Evolutionary conservation across 1,284 basidiomycete species (phyloP).

Genomic region (Sanguinoderma infundibulare): DNA sequence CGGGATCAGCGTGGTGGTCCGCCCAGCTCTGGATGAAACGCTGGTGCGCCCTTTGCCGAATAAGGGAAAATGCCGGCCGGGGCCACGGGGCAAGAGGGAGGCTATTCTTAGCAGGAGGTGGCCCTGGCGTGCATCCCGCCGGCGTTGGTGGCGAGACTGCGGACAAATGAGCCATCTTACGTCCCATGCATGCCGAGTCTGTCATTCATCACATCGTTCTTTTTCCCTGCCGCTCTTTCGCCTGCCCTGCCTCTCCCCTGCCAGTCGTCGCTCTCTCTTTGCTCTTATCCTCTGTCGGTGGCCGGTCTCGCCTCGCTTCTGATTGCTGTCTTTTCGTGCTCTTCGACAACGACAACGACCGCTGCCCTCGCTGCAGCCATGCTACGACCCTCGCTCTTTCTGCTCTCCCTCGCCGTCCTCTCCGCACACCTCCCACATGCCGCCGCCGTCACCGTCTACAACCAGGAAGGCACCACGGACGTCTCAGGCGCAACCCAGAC

Average conservation of each 20-base stretch:
- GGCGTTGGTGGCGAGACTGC: too few relatives aligned
- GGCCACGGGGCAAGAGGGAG: too few relatives aligned
- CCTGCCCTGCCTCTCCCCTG: background rate
- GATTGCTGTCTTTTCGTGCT: conserved; percentile 5
- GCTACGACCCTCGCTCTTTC: conserved; percentile 21
- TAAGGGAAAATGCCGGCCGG: too few relatives aligned
- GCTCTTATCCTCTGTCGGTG: background rate
- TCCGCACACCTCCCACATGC: conserved; percentile 7
- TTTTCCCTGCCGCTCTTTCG: conserved; percentile 4
- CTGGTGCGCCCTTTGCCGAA: too few relatives aligned
- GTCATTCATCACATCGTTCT: background rate
- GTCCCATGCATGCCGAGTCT: too few relatives aligned
- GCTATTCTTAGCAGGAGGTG: too few relatives aligned
- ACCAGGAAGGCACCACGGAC: conserved; percentile 24
- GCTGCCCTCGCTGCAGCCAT: conserved; percentile 4
- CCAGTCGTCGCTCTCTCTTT: background rate
- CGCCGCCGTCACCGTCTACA: conserved; percentile 27
- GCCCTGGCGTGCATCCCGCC: too few relatives aligned
- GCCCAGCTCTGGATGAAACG: too few relatives aligned
- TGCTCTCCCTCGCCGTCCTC: conserved; percentile 17
- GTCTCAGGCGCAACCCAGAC: conserved; percentile 14
- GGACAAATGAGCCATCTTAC: too few relatives aligned
- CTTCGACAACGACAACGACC: background rate
- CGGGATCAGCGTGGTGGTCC: too few relatives aligned
- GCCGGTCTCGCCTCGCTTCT: background rate